Evolutionary conservation across 306 rosid species (phyloP), one percentile per base, ranked within the genome.

Genomic region (Trichosanthes truncata): DNA sequence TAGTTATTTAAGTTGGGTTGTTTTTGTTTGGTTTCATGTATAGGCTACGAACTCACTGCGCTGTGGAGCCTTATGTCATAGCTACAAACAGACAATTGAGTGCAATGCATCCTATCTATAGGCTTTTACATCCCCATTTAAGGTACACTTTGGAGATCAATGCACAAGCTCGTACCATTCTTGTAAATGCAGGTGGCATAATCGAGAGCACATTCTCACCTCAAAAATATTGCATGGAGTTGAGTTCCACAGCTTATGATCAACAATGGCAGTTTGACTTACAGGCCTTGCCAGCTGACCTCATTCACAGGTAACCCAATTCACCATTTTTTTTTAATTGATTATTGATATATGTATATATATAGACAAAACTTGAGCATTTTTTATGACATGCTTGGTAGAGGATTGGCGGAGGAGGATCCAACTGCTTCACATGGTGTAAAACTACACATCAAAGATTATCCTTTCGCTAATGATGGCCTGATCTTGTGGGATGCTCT

Each of bases 71-170:
- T 11, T 92, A 94, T 20, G 83, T 86, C 21, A 89, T 94, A 0
- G 98, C 97, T 20, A 56, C 98, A 33, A 84, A 88, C 49, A 83
- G 97, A 13, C 98, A 92, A 78, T 84, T 94, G 5, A 94, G 98
- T 85, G 89, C 45, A 41, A 83, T 92, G 90, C 98, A 94, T 38
- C 98, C 98, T 2, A 89, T 94, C 81, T 88, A 89, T 33, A 90
- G 88, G 78, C 61, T 94, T 9, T 36, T 94, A 29, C 93, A 87
- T 33, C 98, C 98, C 8, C 98, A 94, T 83, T 90, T 94, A 53
- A 74, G 97, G 49, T 94, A 90, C 87, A 94, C 98, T 1, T 85
- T 90, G 92, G 97, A 94, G 81, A 94, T 94, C 65, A 94, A 94
- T 73, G 92, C 92, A 2, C 82, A 87, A 6, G 98, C 98, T 21